phyloP scores from a whole-genome alignment of 441 rosid species.

The Croton setiger region DNA sequence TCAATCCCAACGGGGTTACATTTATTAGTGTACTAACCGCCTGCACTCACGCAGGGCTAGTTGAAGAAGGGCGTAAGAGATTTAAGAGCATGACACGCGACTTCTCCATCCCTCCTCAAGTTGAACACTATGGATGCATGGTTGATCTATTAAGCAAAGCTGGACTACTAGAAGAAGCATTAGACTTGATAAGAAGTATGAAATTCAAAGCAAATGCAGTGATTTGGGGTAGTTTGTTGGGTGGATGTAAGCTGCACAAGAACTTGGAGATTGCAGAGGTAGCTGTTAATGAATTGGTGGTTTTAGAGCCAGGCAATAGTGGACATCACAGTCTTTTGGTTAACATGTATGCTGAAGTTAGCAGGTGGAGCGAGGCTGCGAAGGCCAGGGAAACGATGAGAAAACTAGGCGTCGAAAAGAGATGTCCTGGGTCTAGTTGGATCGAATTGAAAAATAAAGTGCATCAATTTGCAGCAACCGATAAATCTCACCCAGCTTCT shows the following conservation, averaged over 20 bases:
- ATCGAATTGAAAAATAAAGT: slow-evolving; percentile 18
- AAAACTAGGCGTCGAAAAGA: slow-evolving; percentile 20
- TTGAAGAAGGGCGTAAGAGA: slow-evolving; percentile 25
- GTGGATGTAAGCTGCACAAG: slow-evolving; percentile 27
- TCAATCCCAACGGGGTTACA: slow-evolving; percentile 26
- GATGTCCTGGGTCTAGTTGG: slow-evolving; percentile 27
- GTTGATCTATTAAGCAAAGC: slow-evolving; percentile 27
- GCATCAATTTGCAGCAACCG: slow-evolving; percentile 28
- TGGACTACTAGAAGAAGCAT: slow-evolving; percentile 26
- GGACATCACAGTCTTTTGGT: slow-evolving; percentile 21
- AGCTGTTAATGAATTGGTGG: slow-evolving; percentile 20
- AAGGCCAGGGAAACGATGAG: slow-evolving; percentile 20
- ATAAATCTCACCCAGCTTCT: slow-evolving; percentile 21
- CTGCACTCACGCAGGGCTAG: slow-evolving; percentile 37
- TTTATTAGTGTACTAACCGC: slow-evolving; percentile 35
- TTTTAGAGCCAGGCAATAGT: slow-evolving; percentile 23
- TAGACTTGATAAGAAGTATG: slow-evolving; percentile 21
- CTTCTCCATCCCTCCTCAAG: slow-evolving; percentile 15
- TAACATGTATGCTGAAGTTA: slow-evolving; percentile 28
- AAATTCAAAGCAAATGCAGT: slow-evolving; percentile 27
- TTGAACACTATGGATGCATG: slow-evolving; percentile 28
- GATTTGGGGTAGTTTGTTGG: slow-evolving; percentile 35
- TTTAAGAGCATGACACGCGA: slow-evolving; percentile 20
- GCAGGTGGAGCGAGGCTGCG: slow-evolving; percentile 23
- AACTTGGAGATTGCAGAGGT: slow-evolving; percentile 24